Base-by-base conservation (phyloP, 768 basidiomycete genomes). In the Crassisporium funariophilum region DNA sequence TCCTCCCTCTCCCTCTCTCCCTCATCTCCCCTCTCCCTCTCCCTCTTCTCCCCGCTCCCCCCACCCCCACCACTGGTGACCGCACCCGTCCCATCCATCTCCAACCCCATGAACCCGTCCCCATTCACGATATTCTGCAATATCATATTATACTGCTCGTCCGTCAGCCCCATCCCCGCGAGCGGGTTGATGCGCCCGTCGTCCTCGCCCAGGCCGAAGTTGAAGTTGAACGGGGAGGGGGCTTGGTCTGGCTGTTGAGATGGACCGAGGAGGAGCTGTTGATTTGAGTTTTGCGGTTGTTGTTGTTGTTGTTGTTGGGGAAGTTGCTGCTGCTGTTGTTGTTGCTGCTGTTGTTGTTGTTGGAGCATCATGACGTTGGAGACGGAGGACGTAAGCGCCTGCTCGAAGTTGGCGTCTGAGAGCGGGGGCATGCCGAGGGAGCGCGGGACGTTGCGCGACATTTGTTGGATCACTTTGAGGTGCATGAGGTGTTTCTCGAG, bases 401-500 rank as follows among this genome's bases (percentile, higher is more conserved):
- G 73, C 48, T 81, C 74, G 64, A 85, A 80, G 4, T 66, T 63
- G 11, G 58, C 54, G 54, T 84, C 83, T 12, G 78, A 74, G 21
- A 83, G 67, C 1, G 80, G 79, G 0, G 88, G 84, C 21, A 84
- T 76, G 3, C 87, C 88, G 10, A 88, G 66, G 0, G 84, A 77
- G 12, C 84, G 79, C 2, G 84, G 82, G 20, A 89, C 60, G 41
- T 69, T 70, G 50, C 69, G 71, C 34, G 82, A 77, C 69, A 91
- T 84, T 61, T 88, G 81, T 65, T 91, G 87, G 50, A 94, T 88
- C 27, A 84, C 83, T 62, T 90, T 92, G 44, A 93, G 82, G 60
- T 95, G 91, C 68, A 83, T 84, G 23, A 93, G 72, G 59, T 94
- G 91, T 81, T 91, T 93, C 86, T 98, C 95, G 51, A 98, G 84